Evolutionary conservation across 768 basidiomycete species (phyloP).

Genomic region (Boletus sp.): DNA sequence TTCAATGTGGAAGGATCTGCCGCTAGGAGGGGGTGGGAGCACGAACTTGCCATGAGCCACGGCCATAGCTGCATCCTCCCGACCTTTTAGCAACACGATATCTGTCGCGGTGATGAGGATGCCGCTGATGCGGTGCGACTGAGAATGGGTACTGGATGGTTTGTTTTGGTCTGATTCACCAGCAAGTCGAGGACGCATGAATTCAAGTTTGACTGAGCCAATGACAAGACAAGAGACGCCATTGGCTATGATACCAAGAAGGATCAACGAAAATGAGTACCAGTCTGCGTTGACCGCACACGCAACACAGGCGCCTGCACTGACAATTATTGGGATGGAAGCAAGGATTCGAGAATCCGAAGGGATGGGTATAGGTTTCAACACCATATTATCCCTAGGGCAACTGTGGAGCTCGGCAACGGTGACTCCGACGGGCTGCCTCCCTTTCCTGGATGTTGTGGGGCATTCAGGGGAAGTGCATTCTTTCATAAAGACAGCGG

Average conservation of each 20-base stretch:
- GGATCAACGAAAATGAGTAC: conserved; percentile 30
- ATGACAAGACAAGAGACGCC: conserved; percentile 27
- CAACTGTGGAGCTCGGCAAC: not conserved
- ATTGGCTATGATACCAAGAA: conserved; percentile 30
- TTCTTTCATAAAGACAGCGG: conserved; percentile 1
- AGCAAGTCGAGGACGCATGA: conserved; percentile 2
- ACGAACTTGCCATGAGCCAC: conserved; percentile 7
- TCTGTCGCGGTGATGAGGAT: conserved; percentile 4
- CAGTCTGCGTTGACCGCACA: conserved; percentile 22
- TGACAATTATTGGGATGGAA: conserved; percentile 2
- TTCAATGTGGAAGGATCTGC: not conserved
- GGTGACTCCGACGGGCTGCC: conserved; percentile 5
- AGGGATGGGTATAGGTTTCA: not conserved
- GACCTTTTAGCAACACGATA: conserved; percentile 8
- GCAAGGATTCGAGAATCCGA: not conserved
- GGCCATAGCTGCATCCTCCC: conserved; percentile 13
- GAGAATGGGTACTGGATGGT: too few relatives aligned
- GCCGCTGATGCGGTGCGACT: not conserved
- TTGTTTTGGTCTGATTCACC: not conserved
- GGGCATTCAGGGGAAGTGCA: not conserved
- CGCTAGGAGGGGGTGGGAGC: not conserved
- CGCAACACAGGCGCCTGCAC: not conserved
- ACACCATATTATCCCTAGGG: not conserved
- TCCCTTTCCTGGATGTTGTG: not conserved
- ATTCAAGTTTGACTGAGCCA: conserved; percentile 21